Conservation (phyloP, 1,139 yeast species). For the Magnusiomyces ingens region DNA sequence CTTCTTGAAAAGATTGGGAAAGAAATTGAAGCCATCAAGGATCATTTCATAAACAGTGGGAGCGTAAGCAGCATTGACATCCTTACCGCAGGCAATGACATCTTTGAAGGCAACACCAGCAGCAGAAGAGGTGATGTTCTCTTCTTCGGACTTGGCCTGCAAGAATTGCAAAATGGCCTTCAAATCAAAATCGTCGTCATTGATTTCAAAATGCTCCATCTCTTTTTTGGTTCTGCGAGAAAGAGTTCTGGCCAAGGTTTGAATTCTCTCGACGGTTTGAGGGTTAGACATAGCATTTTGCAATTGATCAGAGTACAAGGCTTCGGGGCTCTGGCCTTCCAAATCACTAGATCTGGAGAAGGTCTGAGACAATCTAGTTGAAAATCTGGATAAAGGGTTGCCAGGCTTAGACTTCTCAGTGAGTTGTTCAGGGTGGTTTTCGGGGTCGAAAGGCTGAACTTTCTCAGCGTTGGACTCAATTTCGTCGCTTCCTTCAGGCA, state of each 20-base stretch:
- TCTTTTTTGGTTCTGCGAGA: constrained; percentile 36
- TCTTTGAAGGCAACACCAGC: constrained; percentile 44
- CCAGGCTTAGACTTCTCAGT: no score
- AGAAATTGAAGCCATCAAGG: constrained; percentile 30
- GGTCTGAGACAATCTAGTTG: no score
- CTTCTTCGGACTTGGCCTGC: constrained; percentile 30
- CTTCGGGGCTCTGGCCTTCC: no score
- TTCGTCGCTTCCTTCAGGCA: no score
- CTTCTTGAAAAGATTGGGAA: constrained; percentile 29
- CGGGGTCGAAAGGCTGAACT: no score
- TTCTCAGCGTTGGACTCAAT: no score
- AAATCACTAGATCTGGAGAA: no score
- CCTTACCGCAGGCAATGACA: constrained; percentile 44
- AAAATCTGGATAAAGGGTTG: no score
- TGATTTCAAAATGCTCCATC: constrained; percentile 33
- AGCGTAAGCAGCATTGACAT: constrained; percentile 46
- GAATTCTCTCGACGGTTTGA: constrained; percentile 34
- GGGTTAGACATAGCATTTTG: constrained; percentile 18
- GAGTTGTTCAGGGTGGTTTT: no score
- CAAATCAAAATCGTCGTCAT: constrained; percentile 38
- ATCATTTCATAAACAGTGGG: constrained; percentile 41
- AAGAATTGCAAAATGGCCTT: constrained; percentile 32
- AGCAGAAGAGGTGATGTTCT: constrained; percentile 41
- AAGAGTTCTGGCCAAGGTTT: constrained; percentile 35
- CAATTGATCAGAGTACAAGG: no score